These are phyloP conservation scores for Prunus persica DNA, from an alignment of 306 rosid species.

Conservation along the genomic window Prunus_persica_NCBIv2 NC_034014.1:29394501-29395000, in stretches of 20 bases:
- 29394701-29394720: background rate
- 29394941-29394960: background rate
- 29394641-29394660: background rate
- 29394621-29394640: background rate
- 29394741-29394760: slow-evolving; percentile 76
- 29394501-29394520: no score
- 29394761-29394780: slow-evolving; percentile 40
- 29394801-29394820: background rate
- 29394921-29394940: background rate
- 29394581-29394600: background rate
- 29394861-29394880: background rate
- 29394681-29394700: background rate
- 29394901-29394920: background rate
- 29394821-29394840: background rate
- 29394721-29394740: slow-evolving; percentile 52
- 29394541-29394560: no score
- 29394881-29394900: background rate
- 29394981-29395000: background rate
- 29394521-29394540: no score
- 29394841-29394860: background rate
- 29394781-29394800: slow-evolving; percentile 43
- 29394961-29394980: background rate
- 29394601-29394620: background rate
- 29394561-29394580: background rate
- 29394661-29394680: background rate